Base-by-base conservation (phyloP, 768 basidiomycete species). In the Mrakia gelida region DNA sequence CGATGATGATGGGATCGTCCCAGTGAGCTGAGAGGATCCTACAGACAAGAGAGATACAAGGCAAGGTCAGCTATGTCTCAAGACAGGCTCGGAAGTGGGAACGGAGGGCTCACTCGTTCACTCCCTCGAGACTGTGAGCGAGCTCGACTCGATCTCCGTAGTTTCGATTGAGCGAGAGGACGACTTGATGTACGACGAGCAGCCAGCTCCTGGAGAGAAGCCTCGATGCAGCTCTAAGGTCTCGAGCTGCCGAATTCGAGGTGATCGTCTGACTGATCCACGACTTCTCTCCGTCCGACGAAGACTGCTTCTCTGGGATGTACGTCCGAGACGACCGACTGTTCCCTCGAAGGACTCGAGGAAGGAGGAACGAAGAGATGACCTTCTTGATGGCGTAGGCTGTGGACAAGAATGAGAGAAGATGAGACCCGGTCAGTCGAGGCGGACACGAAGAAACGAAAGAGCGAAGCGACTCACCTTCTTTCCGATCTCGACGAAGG, bases 1-100 rank as follows among this genome's bases (percentile, higher is more conserved):
- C 87, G n/a, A 93, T 89, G 73, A 92, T 89, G n/a, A 90, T 90
- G 65, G 91, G 88, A 81, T 92, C 92, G 80, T 90, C 87, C 5
- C 91, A 90, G 83, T 92, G 91, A 3, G 84, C 85, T 43, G 92
- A 84, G 26, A 93, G 84, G 62, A 91, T 90, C 8, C 88, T 87
- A 82, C 6, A 56, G 3, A 52, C 1, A 49, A 52, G 18, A 1
- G 41, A 41, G 4, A 26, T 11, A 3, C 21, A 26, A 18, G n/a
- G n/a, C n/a, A n/a, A n/a, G n/a, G n/a, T n/a, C n/a, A n/a, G n/a
- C n/a, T n/a, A n/a, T n/a, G n/a, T n/a, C n/a, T n/a, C n/a, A n/a
- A n/a, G n/a, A n/a, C n/a, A n/a, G n/a, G n/a, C n/a, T n/a, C n/a
- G n/a, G n/a, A n/a, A n/a, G n/a, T n/a, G n/a, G n/a, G n/a, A n/a